A percentile compares a stretch with the other conserved stretches of the same genome.
Conservation (phyloP, 352 stramenopile species). For the Phytophthora podocarpi region DNA sequence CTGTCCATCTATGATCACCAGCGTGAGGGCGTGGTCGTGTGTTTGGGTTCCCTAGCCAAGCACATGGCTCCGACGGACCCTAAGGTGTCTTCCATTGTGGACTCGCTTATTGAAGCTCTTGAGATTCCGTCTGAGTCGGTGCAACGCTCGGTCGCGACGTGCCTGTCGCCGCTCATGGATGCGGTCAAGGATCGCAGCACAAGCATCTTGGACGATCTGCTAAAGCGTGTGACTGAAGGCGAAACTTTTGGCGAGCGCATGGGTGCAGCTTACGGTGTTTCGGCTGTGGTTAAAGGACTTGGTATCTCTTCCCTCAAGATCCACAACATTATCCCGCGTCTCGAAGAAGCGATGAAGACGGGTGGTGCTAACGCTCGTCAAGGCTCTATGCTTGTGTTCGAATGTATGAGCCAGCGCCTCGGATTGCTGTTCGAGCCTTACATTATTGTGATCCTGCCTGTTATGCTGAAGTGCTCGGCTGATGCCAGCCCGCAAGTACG, state of each 20-base stretch:
- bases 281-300: slow-evolving; percentile 98
- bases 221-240: slow-evolving; percentile 70
- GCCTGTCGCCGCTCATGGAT: slow-evolving; percentile 89
- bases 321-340: slow-evolving; percentile 95
- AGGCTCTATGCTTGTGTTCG: slow-evolving; percentile 97
- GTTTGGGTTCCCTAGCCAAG: slow-evolving; percentile 87
- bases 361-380: slow-evolving; percentile 84
- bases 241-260: slow-evolving; percentile 90
- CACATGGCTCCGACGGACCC: slow-evolving; percentile 90
- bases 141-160: slow-evolving; percentile 91
- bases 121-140: slow-evolving; percentile 93
- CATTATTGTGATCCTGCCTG: slow-evolving; percentile 98
- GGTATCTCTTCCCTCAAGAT: slow-evolving; percentile 98
- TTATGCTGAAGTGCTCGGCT: slow-evolving; percentile 98
- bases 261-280: slow-evolving; percentile 97
- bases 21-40: slow-evolving; percentile 91
- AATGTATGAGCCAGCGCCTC: slow-evolving; percentile 96
- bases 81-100: slow-evolving; percentile 89
- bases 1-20: slow-evolving; percentile 85
- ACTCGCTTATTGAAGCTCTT: slow-evolving; percentile 88
- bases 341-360: slow-evolving; percentile 85
- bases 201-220: slow-evolving; percentile 73
- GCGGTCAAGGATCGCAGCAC: slow-evolving; percentile 79
- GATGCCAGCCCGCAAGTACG: slow-evolving; percentile 97
- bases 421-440: slow-evolving; percentile 98